A percentile compares a stretch with the other conserved stretches of the same genome.
Evolutionary conservation across 345 rosid genomes (phyloP).

Genomic region (Noccaea caerulescens): DNA sequence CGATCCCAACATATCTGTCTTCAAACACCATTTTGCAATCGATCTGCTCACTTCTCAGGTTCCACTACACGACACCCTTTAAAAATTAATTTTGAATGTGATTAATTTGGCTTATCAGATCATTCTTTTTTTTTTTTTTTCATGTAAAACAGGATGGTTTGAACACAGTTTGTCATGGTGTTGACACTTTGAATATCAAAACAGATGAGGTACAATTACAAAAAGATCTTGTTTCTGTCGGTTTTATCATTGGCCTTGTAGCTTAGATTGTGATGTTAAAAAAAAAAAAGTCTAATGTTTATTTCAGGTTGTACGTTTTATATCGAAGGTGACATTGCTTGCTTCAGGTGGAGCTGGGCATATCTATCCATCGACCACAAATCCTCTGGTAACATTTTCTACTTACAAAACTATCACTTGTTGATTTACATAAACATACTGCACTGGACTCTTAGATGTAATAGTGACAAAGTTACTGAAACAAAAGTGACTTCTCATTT

Average conservation of each 20-base stretch:
- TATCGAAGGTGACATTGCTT: constrained; percentile 90
- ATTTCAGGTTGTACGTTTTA: constrained; percentile 77
- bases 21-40: constrained; percentile 86
- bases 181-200: constrained; percentile 84
- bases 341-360: constrained; percentile 99
- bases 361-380: constrained; percentile 91
- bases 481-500: too few species aligned
- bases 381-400: constrained; percentile 69
- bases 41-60: constrained; percentile 95
- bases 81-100: background rate
- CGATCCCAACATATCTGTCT: constrained; percentile 78
- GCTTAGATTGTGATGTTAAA: constrained; percentile 16
- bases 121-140: constrained; percentile 30
- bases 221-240: constrained; percentile 6
- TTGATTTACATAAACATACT: too few species aligned
- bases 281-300: constrained; percentile 4
- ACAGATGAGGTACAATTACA: constrained; percentile 67
- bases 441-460: too few species aligned
- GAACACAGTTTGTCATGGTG: constrained; percentile 79
- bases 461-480: too few species aligned
- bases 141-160: constrained; percentile 62
- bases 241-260: constrained; percentile 2
- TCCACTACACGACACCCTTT: constrained; percentile 1
- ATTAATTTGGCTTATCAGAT: constrained; percentile 10
- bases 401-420: constrained; percentile 1